Base-by-base conservation (phyloP, 805 yeast genomes). In the Yarrowia alimentaria region DNA sequence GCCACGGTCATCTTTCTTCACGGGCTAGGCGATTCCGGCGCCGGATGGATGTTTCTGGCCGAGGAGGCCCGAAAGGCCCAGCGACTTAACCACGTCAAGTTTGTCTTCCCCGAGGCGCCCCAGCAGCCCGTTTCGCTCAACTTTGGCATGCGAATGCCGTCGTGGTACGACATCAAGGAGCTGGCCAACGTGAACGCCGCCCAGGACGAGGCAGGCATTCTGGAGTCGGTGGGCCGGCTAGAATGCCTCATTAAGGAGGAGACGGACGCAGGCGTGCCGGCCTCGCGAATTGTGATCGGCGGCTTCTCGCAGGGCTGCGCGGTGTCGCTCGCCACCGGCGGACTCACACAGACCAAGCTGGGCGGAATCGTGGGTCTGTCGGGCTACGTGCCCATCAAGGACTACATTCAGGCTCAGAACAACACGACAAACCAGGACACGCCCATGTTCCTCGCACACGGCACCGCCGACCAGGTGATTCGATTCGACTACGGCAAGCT, bases 221-320 rank as follows among this genome's bases (percentile, higher is more conserved):
- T 60, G 37, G 59, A 56, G 51, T 57, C 68, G 20, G 62, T 64
- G 5, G 61, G 54, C n/a, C 53, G 55, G 7, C 55, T 70, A 30
- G 50, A 49, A 25, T 56, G 68, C 10, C 54, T 72, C 19, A 55
- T 56, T 14, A 60, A 61, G 24, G 60, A 59, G 37, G 70, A 66
- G 53, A 57, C 64, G 18, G 57, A 51, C 8, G 53, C 54, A 6
- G 74, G 74, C 5, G 61, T 68, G 18, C 61, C 69, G 6, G 53
- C 69, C 10, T 58, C 62, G 26, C 77, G 84, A 49, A 84, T 93
- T 38, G 70, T 93, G n/a, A 71, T 93, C 53, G 98, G 98, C 26
- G 99, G 99, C 0, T 93, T 93, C 64, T 83, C 94, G 4, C 99
- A 93, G 68, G 99, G 99, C 51, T 94, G 88, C 42, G 89, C 95